Conservation (phyloP, 352 stramenopile species). For the Pythium brachiatum region DNA sequence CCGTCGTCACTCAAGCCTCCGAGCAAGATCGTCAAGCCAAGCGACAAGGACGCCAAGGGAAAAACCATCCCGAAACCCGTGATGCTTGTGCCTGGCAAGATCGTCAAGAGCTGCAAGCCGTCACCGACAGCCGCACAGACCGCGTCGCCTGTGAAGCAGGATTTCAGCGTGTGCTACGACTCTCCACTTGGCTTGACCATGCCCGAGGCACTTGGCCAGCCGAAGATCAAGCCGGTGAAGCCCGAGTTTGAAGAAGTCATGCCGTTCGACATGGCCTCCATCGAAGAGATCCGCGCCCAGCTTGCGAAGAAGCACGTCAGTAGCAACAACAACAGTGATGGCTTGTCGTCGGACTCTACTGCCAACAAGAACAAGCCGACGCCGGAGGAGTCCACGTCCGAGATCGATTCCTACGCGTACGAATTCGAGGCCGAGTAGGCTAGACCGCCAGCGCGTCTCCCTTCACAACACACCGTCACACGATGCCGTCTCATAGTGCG, state of each 20-base stretch:
- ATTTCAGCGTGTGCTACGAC: slow-evolving; percentile 22
- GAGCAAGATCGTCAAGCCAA: slow-evolving; percentile 22
- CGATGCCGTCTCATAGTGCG: neutral
- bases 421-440: slow-evolving; percentile 18
- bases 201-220: slow-evolving; percentile 11
- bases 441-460: neutral
- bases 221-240: slow-evolving; percentile 11
- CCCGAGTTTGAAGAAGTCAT: slow-evolving; percentile 24
- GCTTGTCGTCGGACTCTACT: neutral
- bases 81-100: slow-evolving; percentile 43
- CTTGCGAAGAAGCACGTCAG: slow-evolving; percentile 49
- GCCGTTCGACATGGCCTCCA: slow-evolving; percentile 50
- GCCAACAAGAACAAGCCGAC: slow-evolving; percentile 10
- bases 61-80: slow-evolving; percentile 17
- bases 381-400: slow-evolving; percentile 13
- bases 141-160: neutral
- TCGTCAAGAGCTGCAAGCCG: slow-evolving; percentile 36
- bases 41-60: slow-evolving; percentile 9
- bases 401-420: slow-evolving; percentile 18
- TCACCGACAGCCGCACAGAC: slow-evolving; percentile 14
- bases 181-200: slow-evolving; percentile 23
- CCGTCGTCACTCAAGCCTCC: slow-evolving; percentile 23
- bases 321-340: slow-evolving; percentile 16
- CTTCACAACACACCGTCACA: neutral
- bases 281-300: slow-evolving; percentile 58